Evolutionary conservation across 2,329 filamentous ascomycete genomes (phyloP), one percentile per base, ranked within the genome.

Genomic region (Neonectria punicea): DNA sequence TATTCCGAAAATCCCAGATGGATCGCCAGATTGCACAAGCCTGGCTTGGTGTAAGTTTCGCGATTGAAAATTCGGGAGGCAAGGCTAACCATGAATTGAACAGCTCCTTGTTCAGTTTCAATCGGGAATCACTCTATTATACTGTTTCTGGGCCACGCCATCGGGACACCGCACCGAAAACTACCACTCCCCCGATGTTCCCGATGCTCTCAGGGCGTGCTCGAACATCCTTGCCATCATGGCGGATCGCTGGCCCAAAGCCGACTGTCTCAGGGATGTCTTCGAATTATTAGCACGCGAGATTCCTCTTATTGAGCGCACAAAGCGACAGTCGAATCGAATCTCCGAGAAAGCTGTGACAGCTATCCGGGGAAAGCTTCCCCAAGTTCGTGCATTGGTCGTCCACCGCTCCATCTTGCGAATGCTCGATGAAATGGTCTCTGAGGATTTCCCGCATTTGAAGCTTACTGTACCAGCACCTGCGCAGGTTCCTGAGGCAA

Each of bases 101-200:
- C 18, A 71, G 69, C 66, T 76, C 1, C 58, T 77, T 0, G 67
- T 70, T 5, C 75, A 77, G 62, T 80, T 79, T 58, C 75, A 79
- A 61, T 78, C 73, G 4, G 78, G 78, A 9, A 72, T 79, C 1
- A 76, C 77, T 0, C 71, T 80, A 2, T 58, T 80, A 4, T 79
- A 80, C 63, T 79, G 77, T 64, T 78, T 78, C 65, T 80, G 72
- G 66, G 75, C 76, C 16, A 78, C 77, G 8, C 77, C 78, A 4
- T 74, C 74, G 1, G 64, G 73, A 28, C 67, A 68, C 6, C 63
- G 77, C 53, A 75, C 75, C 0, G 70, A 73, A 1, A 76, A 71
- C 14, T 79, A 75, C 39, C 66, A 73, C 44, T 70, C 70, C 0
- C 66, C 70, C 0, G 75, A 77, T 13, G 77, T 79, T 0, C 70